Percentiles rank a stretch among this genome's conserved stretches.
phyloP scores from a whole-genome alignment of 192 early-diverging fungal species.

The Coemansia sp. region DNA sequence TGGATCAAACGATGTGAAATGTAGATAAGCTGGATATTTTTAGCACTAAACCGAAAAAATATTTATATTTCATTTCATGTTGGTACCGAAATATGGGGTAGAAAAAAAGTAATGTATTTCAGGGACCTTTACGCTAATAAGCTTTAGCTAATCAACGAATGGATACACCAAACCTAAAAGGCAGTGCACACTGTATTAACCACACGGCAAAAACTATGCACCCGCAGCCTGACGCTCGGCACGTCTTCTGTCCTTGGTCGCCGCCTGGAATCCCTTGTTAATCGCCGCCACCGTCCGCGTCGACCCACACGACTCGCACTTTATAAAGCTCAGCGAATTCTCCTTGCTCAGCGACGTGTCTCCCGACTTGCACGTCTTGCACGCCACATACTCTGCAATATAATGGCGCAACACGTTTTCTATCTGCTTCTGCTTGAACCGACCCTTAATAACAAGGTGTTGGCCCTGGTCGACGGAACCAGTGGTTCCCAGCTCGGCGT shows the following conservation, averaged over 20 bases:
- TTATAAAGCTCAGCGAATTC: conserved; percentile 92
- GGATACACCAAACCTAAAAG: neutral
- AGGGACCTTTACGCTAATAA: no score
- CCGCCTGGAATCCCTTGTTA: conserved; percentile 95
- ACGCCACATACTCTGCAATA: conserved; percentile 98
- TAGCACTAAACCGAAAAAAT: neutral
- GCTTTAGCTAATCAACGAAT: neutral
- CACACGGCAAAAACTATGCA: neutral
- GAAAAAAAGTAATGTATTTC: neutral
- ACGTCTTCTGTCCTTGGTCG: conserved; percentile 56
- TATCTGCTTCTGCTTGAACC: conserved; percentile 99
- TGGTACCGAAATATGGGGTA: neutral
- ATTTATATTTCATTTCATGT: neutral
- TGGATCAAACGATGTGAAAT: neutral
- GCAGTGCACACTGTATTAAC: neutral
- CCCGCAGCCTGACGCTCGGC: conserved; percentile 24
- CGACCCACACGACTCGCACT: conserved; percentile 96
- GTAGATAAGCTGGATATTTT: no score
- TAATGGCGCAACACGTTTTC: conserved; percentile 97
- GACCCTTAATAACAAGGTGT: conserved; percentile 93
- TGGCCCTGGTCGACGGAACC: conserved; percentile 91
- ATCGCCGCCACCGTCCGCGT: conserved; percentile 93
- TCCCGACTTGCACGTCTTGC: conserved; percentile 97
- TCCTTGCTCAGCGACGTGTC: conserved; percentile 95
- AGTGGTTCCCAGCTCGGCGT: conserved; percentile 97